Base-by-base conservation (phyloP, 306 rosid species). In the Bauhinia variegata region DNA sequence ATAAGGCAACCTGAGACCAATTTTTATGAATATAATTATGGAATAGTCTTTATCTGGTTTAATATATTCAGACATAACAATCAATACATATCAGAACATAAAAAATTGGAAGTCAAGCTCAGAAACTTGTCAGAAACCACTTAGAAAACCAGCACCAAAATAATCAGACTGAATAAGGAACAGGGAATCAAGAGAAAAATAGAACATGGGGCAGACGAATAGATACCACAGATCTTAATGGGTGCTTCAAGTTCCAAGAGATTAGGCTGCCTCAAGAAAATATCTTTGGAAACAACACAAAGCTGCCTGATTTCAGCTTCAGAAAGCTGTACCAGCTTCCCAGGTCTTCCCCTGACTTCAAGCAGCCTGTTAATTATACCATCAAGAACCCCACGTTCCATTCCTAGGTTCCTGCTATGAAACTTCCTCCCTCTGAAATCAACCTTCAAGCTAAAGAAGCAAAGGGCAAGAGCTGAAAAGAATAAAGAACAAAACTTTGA, bases 211-310 rank as follows among this genome's bases (percentile, higher is more conserved):
- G 33, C 72, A 46, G 23, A 77, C 1, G 67, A 50, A 57, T 67
- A 70, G 14, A 1, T 87, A 92, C 98, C 98, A 78, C 98, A 92
- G 47, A 92, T 92, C 77, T 86, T 87, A 72, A 89, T 51, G 7
- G 98, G 96, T 18, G 96, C 96, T 41, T 87, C 93, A 38, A 92
- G 87, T 76, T 89, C 92, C 83, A 89, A 81, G 23, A 92, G 88
- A 76, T 79, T 89, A 0, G 98, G 96, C 68, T 92, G 96, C 74
- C 73, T 89, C 74, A 79, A 47, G 82, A 92, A 92, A 59, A 87
- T 83, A 31, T 70, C 81, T 65, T 37, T 82, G 9, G 98, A 92
- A 6, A 78, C 84, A 41, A 74, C 7, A 78, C 96, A 92, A 54
- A 92, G 96, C 80, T 89, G 86, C 56, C 74, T 81, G 51, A 89